Conservation (phyloP, 192 early-diverging fungal genomes). For the Linnemannia hyalina region DNA sequence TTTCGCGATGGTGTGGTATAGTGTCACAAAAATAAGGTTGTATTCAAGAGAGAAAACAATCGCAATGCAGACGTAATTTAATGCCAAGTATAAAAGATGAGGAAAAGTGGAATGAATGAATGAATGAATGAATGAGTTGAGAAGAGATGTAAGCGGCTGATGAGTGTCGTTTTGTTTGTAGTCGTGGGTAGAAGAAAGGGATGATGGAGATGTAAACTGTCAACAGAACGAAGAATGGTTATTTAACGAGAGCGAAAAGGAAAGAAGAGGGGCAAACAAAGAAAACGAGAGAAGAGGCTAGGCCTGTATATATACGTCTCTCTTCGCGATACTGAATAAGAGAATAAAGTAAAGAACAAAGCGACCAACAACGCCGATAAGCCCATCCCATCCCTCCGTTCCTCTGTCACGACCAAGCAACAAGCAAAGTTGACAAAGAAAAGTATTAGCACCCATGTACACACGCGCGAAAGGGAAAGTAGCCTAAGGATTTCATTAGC, state of each 20-base stretch:
- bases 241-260: background rate
- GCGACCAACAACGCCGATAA: no score
- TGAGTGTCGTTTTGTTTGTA: background rate
- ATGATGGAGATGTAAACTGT: background rate
- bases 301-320: no score
- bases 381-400: no score
- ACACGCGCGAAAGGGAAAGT: no score
- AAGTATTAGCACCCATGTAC: no score
- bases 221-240: background rate
- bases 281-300: background rate
- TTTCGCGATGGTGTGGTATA: background rate
- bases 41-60: background rate
- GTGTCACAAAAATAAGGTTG: background rate
- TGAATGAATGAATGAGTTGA: background rate
- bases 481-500: no score
- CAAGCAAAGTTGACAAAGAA: no score
- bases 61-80: background rate
- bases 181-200: background rate
- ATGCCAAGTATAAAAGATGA: background rate
- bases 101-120: background rate
- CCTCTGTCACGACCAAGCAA: no score
- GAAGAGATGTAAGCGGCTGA: background rate
- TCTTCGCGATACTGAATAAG: no score
- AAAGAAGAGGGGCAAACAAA: background rate
- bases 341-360: no score